Conservation (phyloP, 2,329 filamentous ascomycete genomes). For the Pseudohalonectria lignicola region DNA sequence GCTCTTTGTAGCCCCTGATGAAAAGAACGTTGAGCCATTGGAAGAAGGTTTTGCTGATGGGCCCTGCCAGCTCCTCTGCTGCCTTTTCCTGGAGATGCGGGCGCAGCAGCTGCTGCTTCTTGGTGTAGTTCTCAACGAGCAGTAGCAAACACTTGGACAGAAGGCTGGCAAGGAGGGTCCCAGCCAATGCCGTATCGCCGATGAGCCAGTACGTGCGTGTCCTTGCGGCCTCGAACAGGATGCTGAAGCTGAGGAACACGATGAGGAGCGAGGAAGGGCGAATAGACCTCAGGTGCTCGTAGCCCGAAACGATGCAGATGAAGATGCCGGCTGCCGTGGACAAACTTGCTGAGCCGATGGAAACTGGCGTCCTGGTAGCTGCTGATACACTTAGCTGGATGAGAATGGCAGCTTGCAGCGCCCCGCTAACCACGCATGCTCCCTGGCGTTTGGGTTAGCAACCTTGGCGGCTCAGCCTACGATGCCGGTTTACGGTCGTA, state of each 20-base stretch:
- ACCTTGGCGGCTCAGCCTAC: too few relatives aligned
- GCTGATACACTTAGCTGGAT: neutral
- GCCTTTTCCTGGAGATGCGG: neutral
- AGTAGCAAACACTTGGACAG: conserved; percentile 10
- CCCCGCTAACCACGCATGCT: neutral
- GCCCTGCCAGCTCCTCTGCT: conserved; percentile 21
- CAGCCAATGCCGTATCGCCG: conserved; percentile 4
- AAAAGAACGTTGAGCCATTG: conserved; percentile 23
- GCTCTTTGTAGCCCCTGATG: conserved; percentile 19
- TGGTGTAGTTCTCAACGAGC: conserved; percentile 11
- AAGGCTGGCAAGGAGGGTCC: conserved; percentile 9
- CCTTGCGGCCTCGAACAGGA: conserved; percentile 31
- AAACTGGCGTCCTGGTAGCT: neutral
- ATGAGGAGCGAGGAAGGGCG: conserved; percentile 31
- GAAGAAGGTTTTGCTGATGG: conserved; percentile 22
- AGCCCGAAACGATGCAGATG: conserved; percentile 18
- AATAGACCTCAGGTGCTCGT: conserved; percentile 18
- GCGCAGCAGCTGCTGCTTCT: conserved; percentile 3
- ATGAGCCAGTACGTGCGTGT: conserved; percentile 30
- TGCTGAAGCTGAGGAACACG: conserved; percentile 26
- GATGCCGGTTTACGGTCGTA: too few relatives aligned
- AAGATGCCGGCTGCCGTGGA: conserved; percentile 15
- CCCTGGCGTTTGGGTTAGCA: neutral
- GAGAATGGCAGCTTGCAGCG: neutral
- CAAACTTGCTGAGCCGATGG: conserved; percentile 6